phyloP scores from a whole-genome alignment of 306 rosid species.

The Acacia crassicarpa region DNA sequence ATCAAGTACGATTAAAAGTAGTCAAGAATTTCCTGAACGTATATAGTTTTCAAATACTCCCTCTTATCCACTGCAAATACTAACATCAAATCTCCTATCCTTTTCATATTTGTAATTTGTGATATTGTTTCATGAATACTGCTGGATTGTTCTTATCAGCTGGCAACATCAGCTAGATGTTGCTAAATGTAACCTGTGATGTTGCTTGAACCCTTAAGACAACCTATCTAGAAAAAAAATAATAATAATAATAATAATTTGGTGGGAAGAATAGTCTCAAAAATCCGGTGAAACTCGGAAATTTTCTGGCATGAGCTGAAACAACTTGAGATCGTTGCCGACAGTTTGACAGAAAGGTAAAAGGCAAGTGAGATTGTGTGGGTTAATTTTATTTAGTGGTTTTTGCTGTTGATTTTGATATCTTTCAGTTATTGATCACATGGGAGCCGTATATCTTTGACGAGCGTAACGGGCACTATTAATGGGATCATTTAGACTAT shows the following conservation, averaged over 20 bases:
- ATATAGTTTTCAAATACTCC: background rate
- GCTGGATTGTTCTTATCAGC: background rate
- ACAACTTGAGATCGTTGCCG: background rate
- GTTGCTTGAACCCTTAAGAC: background rate
- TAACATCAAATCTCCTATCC: background rate
- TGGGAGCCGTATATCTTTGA: conserved; percentile 22
- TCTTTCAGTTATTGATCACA: conserved; percentile 14
- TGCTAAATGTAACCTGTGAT: background rate
- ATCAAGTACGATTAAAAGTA: background rate
- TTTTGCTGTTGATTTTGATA: background rate
- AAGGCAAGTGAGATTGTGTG: background rate
- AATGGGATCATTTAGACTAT: conserved; percentile 48
- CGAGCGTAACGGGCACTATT: conserved; percentile 45
- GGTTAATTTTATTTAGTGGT: background rate
- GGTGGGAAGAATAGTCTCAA: background rate
- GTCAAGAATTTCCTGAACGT: background rate
- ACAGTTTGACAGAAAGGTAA: too few species aligned
- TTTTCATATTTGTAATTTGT: background rate
- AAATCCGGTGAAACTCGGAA: background rate
- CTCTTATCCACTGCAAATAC: background rate
- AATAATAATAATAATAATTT: too few species aligned
- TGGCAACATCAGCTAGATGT: background rate
- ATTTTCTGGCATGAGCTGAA: background rate
- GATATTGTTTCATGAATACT: background rate
- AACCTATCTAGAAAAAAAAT: background rate